Evolutionary conservation across 163 green algal species (phyloP).

Genomic region (Coccomyxa subellipsoidea): DNA sequence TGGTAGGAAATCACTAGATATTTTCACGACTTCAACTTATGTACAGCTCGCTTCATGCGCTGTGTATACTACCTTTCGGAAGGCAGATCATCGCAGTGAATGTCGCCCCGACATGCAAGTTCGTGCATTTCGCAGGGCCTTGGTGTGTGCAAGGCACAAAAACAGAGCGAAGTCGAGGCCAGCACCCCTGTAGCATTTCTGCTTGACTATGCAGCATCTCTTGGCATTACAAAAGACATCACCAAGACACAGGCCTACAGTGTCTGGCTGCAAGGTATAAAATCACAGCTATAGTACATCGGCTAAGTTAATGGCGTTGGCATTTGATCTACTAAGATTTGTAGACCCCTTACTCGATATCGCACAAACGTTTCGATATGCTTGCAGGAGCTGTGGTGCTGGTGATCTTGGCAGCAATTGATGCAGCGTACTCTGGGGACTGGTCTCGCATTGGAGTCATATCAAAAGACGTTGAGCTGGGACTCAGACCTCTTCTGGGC

Average conservation of each 20-base stretch:
- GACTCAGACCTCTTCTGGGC: slow-evolving; percentile 3
- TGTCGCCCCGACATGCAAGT: background rate
- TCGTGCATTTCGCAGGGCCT: background rate
- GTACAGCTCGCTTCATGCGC: too few species aligned
- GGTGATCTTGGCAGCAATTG: slow-evolving; percentile 22
- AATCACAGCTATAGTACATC: background rate
- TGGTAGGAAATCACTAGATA: too few species aligned
- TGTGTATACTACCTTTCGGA: too few species aligned
- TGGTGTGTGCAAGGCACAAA: background rate
- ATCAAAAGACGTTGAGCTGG: slow-evolving; percentile 14
- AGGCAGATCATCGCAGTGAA: background rate
- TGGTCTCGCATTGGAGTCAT: slow-evolving; percentile 42
- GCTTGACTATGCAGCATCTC: background rate
- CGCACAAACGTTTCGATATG: background rate
- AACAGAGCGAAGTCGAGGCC: background rate
- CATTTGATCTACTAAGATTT: background rate
- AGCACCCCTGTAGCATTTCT: background rate
- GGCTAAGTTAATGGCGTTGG: background rate
- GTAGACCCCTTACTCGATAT: background rate
- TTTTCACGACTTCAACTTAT: too few species aligned
- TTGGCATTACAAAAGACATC: slow-evolving; percentile 5
- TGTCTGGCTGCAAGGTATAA: slow-evolving; percentile 5
- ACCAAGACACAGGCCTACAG: background rate
- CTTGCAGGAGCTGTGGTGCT: slow-evolving; percentile 17
- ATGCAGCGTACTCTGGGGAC: slow-evolving; percentile 42